Conservation (phyloP, 106 monocot species). For the Hemerocallis citrina region DNA sequence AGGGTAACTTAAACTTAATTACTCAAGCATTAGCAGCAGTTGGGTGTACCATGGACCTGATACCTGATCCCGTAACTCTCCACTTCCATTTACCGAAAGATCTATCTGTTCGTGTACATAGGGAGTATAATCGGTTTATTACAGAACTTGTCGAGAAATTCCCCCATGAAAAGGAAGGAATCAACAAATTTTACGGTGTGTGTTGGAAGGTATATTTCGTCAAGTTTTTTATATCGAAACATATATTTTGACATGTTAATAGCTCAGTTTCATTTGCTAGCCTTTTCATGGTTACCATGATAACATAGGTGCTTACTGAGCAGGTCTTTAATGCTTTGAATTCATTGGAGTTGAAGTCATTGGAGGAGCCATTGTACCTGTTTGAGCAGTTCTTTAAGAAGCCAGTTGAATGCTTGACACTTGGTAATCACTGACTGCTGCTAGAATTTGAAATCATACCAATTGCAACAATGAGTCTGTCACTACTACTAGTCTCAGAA, state of each 20-base stretch:
- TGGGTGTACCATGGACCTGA: slow-evolving; percentile 58
- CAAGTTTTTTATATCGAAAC: neutral
- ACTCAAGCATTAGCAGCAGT: slow-evolving; percentile 86
- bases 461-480: neutral
- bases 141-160: slow-evolving; percentile 62
- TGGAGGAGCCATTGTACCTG: slow-evolving; percentile 96
- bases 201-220: slow-evolving; percentile 89
- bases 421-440: slow-evolving; percentile 41
- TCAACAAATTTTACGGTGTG: slow-evolving; percentile 66
- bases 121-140: slow-evolving; percentile 58
- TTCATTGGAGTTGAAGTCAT: slow-evolving; percentile 88
- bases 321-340: slow-evolving; percentile 93
- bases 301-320: neutral
- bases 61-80: slow-evolving; percentile 93
- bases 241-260: neutral
- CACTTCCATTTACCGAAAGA: slow-evolving; percentile 81
- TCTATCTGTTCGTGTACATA: slow-evolving; percentile 76
- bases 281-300: neutral
- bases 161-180: slow-evolving; percentile 86
- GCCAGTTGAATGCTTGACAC: slow-evolving; percentile 88
- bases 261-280: neutral
- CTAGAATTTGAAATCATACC: slow-evolving; percentile 1
- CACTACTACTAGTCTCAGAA: too few species aligned
- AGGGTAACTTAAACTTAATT: slow-evolving; percentile 96
- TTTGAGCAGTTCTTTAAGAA: slow-evolving; percentile 96